Evolutionary conservation across 73 alveolate genomes (phyloP).

Genomic region (Tetrahymena thermophila): DNA sequence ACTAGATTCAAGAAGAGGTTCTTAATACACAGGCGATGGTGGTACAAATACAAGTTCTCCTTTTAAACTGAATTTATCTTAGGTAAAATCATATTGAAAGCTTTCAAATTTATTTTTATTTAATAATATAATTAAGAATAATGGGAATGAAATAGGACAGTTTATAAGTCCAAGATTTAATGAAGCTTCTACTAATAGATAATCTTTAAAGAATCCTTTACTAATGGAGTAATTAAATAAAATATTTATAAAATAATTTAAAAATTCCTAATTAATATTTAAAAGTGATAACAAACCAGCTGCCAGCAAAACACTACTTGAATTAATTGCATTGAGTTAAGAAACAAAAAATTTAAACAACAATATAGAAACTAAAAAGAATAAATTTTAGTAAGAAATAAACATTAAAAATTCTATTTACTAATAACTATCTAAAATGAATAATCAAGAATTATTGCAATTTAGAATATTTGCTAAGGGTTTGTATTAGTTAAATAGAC

Average conservation of each 20-base stretch:
- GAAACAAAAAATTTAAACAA: background rate
- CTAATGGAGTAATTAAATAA: background rate
- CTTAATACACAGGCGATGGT: background rate
- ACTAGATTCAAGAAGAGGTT: background rate
- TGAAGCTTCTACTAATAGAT: background rate
- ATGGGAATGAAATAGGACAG: background rate
- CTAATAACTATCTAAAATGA: background rate
- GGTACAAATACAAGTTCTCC: background rate
- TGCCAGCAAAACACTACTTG: background rate
- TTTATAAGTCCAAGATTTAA: background rate
- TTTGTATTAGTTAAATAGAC: background rate
- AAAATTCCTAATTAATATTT: too few relatives aligned
- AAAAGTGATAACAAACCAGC: background rate
- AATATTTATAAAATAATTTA: background rate
- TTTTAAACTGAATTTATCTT: background rate
- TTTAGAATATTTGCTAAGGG: background rate
- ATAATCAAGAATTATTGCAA: background rate
- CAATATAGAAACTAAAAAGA: background rate
- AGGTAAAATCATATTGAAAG: background rate
- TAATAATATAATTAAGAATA: background rate
- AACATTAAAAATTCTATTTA: background rate
- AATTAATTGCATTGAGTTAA: background rate
- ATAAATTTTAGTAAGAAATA: background rate
- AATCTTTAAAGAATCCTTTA: background rate
- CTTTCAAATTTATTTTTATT: background rate